Base-by-base conservation (phyloP, 805 yeast genomes). In the Wickerhamomyces sydowiorum region DNA sequence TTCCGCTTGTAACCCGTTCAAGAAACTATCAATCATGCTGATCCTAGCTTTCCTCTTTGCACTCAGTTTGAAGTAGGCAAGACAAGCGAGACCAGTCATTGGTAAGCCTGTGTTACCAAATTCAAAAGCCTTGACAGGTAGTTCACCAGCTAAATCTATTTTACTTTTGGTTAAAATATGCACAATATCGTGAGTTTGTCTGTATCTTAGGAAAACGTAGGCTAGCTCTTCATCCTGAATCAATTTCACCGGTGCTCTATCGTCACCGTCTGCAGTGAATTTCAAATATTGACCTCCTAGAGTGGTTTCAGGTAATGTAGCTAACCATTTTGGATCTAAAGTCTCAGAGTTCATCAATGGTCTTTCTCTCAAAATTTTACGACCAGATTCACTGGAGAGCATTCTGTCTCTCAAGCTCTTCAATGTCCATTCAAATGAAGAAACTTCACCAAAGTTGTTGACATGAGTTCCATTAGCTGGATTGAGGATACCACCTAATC, bases 101-200 rank as follows among this genome's bases (percentile, higher is more conserved):
- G 97, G 97, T 36, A 93, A 78, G 5, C 95, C 95, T 45, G 91
- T 75, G 60, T 93, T 91, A 56, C 93, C 83, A 55, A 82, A 95
- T 62, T 91, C 99, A 52, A 93, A 80, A 12, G 89, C 84, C 62
- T 93, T 93, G 17, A 93, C 83, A 0, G 96, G 88, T 40, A 93
- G 82, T 59, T 93, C 99, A n/a, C 99, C 99, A 57, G 93, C 98
- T 49, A 93, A 77, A 35, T 86, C 82, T 37, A 90, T 86, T 0
- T 98, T 98, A 39, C 87, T 70, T 14, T 95, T 91, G 0, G 95
- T 84, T 23, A 93, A 72, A 1, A 98, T 86, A 59, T 93, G 99
- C 59, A 89, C 91, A 56, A 93, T 93, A 58, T 93, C 99, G 57
- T 93, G 99, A 58, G 96, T 90, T 60, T 93, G 98, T 40, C 99